These are phyloP conservation scores for Aspergillus fijiensis DNA, from an alignment of 2,329 filamentous ascomycete species.

Conservation along the genomic window DNA sequence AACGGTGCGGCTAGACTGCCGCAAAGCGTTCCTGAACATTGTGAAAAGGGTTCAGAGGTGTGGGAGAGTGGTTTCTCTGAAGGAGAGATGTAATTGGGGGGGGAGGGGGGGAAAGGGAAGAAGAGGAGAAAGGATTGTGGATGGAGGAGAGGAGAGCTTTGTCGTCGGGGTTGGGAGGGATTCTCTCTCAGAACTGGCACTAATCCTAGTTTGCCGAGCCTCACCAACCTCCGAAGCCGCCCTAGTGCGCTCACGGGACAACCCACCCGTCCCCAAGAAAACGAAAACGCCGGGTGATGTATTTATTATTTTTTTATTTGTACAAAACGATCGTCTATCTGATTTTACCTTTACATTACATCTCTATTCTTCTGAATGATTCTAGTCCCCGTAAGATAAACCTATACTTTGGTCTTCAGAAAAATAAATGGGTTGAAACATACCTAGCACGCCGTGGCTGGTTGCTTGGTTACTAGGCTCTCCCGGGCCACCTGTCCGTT, in stretches of 20 bases:
- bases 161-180: conserved; percentile 40
- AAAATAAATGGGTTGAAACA: neutral
- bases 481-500: conserved; percentile 29
- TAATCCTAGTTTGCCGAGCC: conserved; percentile 42
- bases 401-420: neutral
- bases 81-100: conserved; percentile 44
- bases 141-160: conserved; percentile 45
- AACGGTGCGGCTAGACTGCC: conserved; percentile 93
- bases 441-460: conserved; percentile 4
- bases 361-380: neutral
- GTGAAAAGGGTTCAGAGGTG: conserved; percentile 49
- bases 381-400: neutral
- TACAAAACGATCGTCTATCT: neutral
- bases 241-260: conserved; percentile 35
- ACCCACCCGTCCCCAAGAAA: conserved; percentile 15
- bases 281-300: conserved; percentile 1
- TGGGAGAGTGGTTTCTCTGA: conserved; percentile 45
- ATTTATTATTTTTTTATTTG: neutral
- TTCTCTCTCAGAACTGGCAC: conserved; percentile 43
- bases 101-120: conserved; percentile 36
- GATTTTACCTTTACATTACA: conserved; percentile 1
- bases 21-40: conserved; percentile 99
- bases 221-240: conserved; percentile 40
- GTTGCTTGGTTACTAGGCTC: conserved; percentile 12
- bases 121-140: conserved; percentile 45